Percentiles rank a stretch among this genome's conserved stretches.
These are phyloP conservation scores for Kodamaea hsintzibuensis DNA, from an alignment of 805 yeast species.

Conservation along the genomic window DNA sequence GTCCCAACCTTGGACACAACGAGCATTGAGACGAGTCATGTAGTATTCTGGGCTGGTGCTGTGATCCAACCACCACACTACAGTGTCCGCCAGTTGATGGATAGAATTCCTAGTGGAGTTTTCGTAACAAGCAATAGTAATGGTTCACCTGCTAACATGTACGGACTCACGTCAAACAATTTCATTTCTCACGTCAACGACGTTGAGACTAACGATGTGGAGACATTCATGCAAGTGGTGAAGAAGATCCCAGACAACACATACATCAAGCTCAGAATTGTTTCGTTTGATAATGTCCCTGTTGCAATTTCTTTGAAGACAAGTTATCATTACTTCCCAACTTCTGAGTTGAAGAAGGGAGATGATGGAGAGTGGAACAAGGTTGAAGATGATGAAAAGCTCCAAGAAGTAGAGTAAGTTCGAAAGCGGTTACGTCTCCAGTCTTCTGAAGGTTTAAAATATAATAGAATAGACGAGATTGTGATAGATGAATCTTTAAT, in stretches of 20 bases:
- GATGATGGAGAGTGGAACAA: constrained; percentile 43
- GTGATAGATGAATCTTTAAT: too few relatives aligned
- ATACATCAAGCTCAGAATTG: constrained; percentile 77
- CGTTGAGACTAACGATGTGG: constrained; percentile 65
- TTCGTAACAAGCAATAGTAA: constrained; percentile 72
- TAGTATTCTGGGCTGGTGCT: constrained; percentile 84
- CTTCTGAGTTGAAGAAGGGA: constrained; percentile 55
- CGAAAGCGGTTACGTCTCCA: not conserved
- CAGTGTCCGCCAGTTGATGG: constrained; percentile 84
- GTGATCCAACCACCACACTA: constrained; percentile 87
- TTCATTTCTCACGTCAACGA: constrained; percentile 91
- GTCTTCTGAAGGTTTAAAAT: too few relatives aligned
- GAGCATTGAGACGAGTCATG: constrained; percentile 58
- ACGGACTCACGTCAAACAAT: constrained; percentile 73
- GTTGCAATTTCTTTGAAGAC: constrained; percentile 84
- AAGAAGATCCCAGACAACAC: constrained; percentile 72
- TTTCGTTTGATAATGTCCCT: constrained; percentile 84
- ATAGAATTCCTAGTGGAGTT: constrained; percentile 76
- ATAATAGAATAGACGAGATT: too few relatives aligned
- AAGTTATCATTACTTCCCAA: constrained; percentile 86
- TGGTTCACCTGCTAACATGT: constrained; percentile 87
- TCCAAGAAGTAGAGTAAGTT: constrained; percentile 28
- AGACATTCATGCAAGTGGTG: constrained; percentile 66
- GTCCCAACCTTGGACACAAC: constrained; percentile 67
- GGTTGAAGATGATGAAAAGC: constrained; percentile 27